phyloP scores from a whole-genome alignment of 345 rosid species.

The Gossypium stocksii region DNA sequence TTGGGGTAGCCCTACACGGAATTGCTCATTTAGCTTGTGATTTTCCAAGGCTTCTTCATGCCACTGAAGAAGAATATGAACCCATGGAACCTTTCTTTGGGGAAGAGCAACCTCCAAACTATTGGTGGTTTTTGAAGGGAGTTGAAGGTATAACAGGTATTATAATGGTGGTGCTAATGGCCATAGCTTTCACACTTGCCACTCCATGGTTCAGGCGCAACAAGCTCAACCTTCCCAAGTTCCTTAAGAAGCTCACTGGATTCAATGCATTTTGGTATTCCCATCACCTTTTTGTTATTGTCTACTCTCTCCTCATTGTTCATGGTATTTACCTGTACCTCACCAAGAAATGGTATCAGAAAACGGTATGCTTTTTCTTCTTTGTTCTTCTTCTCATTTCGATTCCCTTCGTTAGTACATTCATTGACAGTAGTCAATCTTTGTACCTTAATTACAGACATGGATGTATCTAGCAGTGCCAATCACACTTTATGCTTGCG shows the following conservation, averaged over 20 bases:
- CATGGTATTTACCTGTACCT: constrained; percentile 77
- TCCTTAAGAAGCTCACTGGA: constrained; percentile 69
- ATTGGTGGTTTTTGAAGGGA: constrained; percentile 79
- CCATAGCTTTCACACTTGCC: constrained; percentile 74
- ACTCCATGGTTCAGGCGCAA: constrained; percentile 86
- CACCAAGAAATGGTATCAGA: constrained; percentile 63
- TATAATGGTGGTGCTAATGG: constrained; percentile 72
- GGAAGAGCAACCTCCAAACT: constrained; percentile 47
- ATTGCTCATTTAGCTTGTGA: constrained; percentile 76
- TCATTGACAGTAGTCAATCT: neutral
- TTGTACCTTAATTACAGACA: constrained; percentile 38
- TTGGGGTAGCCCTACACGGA: constrained; percentile 69
- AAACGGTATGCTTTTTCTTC: constrained; percentile 47
- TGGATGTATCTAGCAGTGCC: constrained; percentile 94
- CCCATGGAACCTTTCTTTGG: constrained; percentile 59
- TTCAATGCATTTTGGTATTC: constrained; percentile 95
- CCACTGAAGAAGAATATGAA: constrained; percentile 56
- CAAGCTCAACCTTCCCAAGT: constrained; percentile 65
- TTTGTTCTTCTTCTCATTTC: neutral
- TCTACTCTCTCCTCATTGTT: constrained; percentile 69
- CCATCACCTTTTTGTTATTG: constrained; percentile 73
- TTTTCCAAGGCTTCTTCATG: constrained; percentile 58
- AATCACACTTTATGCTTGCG: constrained; percentile 53
- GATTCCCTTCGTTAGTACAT: no score
- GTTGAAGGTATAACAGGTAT: constrained; percentile 76